Evolutionary conservation across 371 early-diverging fungal species (phyloP), one percentile per base, ranked within the genome.

Genomic region (Apophysomyces sp.): DNA sequence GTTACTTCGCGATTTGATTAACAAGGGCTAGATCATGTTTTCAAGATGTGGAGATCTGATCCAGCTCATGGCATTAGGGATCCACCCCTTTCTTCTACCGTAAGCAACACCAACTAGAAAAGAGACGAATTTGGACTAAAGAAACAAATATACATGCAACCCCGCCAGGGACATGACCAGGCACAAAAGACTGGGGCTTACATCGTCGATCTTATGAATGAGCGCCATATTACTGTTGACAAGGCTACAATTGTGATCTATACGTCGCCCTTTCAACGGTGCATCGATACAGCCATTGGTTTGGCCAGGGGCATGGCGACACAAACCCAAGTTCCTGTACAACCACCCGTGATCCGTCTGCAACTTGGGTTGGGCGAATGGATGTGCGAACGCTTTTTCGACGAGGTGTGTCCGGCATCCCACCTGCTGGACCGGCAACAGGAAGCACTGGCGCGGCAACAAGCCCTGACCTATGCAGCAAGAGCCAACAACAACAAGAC

Each of bases 231-330:
- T 27, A 65, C 76, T 40, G 16, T 59, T 26, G 31, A 57, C 18
- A 62, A 21, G 3, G 51, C 71, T 8, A 58, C 57, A 4, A 55
- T 80, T 26, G 59, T 80, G 13, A 57, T 80, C 15, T 73, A 77
- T 28, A 70, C 72, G 8, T 80, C 81, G 13, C 81, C 81, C 30
- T 80, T 80, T 39, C 81, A 73, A 34, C 73, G 81, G 32, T 80
- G 81, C 28, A 66, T 80, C 18, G 81, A 80, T 28, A 80, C 81
- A 5, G 60, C 72, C 2, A 58, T 76, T 34, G 77, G 71, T 1
- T 59, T 80, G 27, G 61, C 72, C 12, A 67, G 58, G 31, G 75
- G 73, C 0, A 36, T 74, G 29, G 61, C 61, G 31, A 12, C 58
- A 16, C 32, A 32, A 16, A 54, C 57, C n/a, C 24, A 53, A 18